Conservation (phyloP, 768 basidiomycete species). For the Agrocybe praecox region DNA sequence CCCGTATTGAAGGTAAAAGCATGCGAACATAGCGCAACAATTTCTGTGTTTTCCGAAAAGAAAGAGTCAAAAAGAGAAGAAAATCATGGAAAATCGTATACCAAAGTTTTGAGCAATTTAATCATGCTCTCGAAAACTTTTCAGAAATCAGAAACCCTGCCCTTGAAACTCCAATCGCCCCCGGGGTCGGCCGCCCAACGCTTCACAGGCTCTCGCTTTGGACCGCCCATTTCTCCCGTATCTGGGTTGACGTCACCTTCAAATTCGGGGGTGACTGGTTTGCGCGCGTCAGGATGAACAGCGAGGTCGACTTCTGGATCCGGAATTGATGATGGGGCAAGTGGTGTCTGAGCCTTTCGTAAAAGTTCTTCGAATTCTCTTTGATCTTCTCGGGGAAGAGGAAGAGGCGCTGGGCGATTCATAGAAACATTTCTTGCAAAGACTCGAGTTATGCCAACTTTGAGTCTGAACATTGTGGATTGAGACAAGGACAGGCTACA, state of each 20-base stretch:
- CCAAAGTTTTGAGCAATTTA: too few species aligned
- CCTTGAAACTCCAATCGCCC: slow-evolving; percentile 92
- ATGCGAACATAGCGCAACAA: not conserved
- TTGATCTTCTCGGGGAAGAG: slow-evolving; percentile 75
- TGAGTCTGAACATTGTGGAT: not conserved
- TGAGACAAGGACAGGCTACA: not conserved
- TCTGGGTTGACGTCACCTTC: slow-evolving; percentile 79
- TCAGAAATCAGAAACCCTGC: slow-evolving; percentile 85
- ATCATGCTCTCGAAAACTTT: not conserved
- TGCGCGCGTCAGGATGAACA: slow-evolving; percentile 71
- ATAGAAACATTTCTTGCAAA: slow-evolving; percentile 34
- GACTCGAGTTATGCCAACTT: not conserved
- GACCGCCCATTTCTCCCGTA: slow-evolving; percentile 87
- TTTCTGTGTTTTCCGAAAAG: not conserved
- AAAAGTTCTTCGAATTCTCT: slow-evolving; percentile 87
- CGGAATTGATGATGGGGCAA: slow-evolving; percentile 31
- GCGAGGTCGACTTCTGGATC: slow-evolving; percentile 45
- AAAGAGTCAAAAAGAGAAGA: not conserved
- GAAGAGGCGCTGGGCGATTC: slow-evolving; percentile 70
- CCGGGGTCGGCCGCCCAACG: slow-evolving; percentile 54
- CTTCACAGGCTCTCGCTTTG: slow-evolving; percentile 81
- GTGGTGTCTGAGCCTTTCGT: slow-evolving; percentile 55
- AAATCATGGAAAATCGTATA: not conserved
- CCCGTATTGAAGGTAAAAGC: not conserved
- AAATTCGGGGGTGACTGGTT: slow-evolving; percentile 65